Evolutionary conservation across 2,329 filamentous ascomycete genomes (phyloP).

Genomic region (Cercospora sp.): DNA sequence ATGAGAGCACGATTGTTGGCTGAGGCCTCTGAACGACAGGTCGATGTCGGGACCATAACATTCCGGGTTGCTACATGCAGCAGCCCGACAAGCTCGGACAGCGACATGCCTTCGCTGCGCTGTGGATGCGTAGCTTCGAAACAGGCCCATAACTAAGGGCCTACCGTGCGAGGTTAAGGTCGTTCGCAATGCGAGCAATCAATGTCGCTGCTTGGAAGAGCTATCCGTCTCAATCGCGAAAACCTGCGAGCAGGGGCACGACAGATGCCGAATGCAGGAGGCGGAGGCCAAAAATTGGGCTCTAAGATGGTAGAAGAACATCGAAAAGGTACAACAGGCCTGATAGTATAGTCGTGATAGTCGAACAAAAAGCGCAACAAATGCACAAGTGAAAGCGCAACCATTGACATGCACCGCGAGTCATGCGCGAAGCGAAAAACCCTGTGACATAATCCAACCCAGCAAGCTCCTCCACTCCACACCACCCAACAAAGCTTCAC

Average conservation of each 20-base stretch:
- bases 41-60: not conserved
- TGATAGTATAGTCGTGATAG: not conserved
- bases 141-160: not conserved
- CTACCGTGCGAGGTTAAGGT: not conserved
- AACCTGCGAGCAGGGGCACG: not conserved
- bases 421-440: not conserved
- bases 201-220: not conserved
- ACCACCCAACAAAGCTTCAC: not conserved
- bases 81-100: not conserved
- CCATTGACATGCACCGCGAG: not conserved
- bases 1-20: not conserved
- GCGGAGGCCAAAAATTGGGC: not conserved
- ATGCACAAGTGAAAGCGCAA: not conserved
- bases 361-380: not conserved
- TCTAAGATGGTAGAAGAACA: not conserved
- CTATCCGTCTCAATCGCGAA: not conserved
- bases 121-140: not conserved
- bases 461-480: not conserved
- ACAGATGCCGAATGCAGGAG: not conserved
- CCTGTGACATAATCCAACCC: not conserved
- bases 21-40: not conserved
- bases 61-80: not conserved
- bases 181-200: not conserved
- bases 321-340: not conserved
- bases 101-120: not conserved